Percentiles rank a stretch among this genome's conserved stretches.
Conservation (phyloP, 495 filamentous ascomycete species). For the Tuber melanosporum region DNA sequence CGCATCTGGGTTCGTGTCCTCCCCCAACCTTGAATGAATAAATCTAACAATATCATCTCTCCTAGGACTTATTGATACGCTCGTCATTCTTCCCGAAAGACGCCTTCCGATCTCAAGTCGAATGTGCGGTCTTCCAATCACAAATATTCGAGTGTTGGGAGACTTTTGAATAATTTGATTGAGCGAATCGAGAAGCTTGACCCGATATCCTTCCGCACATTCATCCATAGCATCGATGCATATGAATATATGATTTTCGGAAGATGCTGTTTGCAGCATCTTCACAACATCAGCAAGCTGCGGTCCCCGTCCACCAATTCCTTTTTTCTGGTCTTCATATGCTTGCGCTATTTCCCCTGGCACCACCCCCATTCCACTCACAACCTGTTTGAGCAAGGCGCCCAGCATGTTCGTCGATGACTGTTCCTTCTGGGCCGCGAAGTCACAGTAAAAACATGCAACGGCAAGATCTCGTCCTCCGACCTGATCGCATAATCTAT, state of each 20-base stretch:
- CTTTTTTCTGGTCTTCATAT: too few relatives aligned
- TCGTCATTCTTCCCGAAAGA: background rate
- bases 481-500: too few relatives aligned
- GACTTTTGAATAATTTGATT: background rate
- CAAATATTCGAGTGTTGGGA: background rate
- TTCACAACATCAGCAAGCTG: too few relatives aligned
- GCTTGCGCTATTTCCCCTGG: too few relatives aligned
- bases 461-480: too few relatives aligned
- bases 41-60: background rate
- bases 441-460: too few relatives aligned
- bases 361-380: too few relatives aligned
- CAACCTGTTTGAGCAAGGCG: too few relatives aligned
- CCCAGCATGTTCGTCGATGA: too few relatives aligned
- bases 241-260: background rate
- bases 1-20: background rate
- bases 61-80: background rate
- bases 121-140: background rate
- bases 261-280: too few relatives aligned
- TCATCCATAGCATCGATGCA: background rate
- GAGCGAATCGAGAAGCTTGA: background rate
- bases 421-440: too few relatives aligned
- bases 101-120: background rate
- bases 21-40: background rate
- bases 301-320: too few relatives aligned
- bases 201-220: background rate